Conservation (phyloP, 257 asterid genomes). For the Solanum pennellii region DNA sequence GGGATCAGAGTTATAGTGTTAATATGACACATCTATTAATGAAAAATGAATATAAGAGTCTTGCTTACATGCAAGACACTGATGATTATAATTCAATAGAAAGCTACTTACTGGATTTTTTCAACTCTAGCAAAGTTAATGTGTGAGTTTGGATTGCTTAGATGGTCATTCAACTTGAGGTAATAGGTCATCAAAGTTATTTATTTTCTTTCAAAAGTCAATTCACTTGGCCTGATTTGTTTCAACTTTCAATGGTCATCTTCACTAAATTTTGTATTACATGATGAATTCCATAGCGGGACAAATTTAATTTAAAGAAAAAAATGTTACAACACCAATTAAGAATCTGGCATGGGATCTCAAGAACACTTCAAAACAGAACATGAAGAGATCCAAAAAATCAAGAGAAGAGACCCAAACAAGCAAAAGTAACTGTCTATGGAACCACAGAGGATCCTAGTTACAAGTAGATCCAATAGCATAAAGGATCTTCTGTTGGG, state of each 20-base stretch:
- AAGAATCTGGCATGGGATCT: neutral
- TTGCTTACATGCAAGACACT: neutral
- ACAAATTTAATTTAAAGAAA: neutral
- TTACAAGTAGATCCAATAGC: neutral
- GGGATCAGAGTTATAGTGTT: neutral
- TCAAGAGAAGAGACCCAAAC: neutral
- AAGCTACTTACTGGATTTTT: neutral
- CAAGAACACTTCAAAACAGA: neutral
- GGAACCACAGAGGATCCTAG: neutral
- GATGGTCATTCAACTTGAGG: neutral
- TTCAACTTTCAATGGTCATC: neutral
- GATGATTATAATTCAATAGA: no score
- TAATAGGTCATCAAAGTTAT: neutral
- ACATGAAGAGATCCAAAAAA: neutral
- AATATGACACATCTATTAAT: neutral
- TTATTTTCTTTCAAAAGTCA: neutral
- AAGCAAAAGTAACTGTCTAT: neutral
- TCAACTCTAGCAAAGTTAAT: neutral
- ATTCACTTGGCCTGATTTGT: neutral
- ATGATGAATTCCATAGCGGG: neutral
- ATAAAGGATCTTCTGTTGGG: neutral
- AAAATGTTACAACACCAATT: no score
- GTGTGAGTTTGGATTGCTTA: no score
- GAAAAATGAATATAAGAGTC: neutral
- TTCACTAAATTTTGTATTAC: neutral